Base-by-base conservation (phyloP, 208 protist species). In the Wallacemonas sp. region DNA sequence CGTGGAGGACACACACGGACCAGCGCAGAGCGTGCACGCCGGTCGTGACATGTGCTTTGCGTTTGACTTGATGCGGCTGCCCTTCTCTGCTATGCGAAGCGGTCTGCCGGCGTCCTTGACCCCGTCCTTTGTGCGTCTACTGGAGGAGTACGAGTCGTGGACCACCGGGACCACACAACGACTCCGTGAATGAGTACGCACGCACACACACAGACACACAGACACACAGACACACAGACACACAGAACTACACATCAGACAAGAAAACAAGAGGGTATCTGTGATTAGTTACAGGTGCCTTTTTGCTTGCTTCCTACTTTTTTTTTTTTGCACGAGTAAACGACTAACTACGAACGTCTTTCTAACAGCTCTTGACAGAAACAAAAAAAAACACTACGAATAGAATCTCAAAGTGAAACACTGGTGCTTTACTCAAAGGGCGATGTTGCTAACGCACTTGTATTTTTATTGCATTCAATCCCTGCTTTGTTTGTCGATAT, bases 71-170 rank as follows among this genome's bases (percentile, higher is more conserved):
- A 97, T 97, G 92, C 76, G 73, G 0, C 44, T 97, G 0, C 68
- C 73, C 14, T 94, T 95, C 54, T 38, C 44, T 2, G 67, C 73
- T 0, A 74, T 93, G 70, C 70, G 78, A 33, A 63, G 38, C 36
- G 74, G 74, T 3, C 3, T 73, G 50, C 64, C 82, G 26, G 28
- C 74, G 0, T 38, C 64, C 1, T 66, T 92, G 2, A 85, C 78
- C 22, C 84, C 83, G 0, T 50, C 79, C 20, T 89, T 93, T 67
- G 74, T 92, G 39, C 72, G 72, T 14, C 66, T 96, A 45, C 69
- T 93, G 48, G 82, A 92, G 81, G 90, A 96, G 81, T 96, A 96
- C 63, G 87, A 91, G 64, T 86, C 85, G 28, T 96, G 90, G 87
- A 81, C 76, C 20, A 62, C 67, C 36, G 80, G 90, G 38, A 96